A percentile compares a stretch with the other conserved stretches of the same genome.
These are phyloP conservation scores for Nicotiana knightiana DNA, from an alignment of 257 asterid species.

Conservation along the genomic window DNA sequence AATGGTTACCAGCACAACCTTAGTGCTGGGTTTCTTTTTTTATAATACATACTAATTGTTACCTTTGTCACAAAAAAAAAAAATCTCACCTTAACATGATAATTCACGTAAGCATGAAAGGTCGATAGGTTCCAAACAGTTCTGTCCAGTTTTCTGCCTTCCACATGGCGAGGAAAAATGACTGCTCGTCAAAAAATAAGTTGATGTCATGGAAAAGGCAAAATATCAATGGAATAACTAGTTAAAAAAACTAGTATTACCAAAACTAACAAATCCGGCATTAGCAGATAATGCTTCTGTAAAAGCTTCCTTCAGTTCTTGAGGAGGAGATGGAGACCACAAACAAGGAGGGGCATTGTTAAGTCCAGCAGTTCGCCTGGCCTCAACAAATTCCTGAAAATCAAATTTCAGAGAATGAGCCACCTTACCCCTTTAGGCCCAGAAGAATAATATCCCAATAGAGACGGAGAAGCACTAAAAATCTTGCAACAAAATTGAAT, in stretches of 20 bases:
- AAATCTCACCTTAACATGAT: constrained; percentile 84
- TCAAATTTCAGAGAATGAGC: not conserved
- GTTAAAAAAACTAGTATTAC: constrained; percentile 33
- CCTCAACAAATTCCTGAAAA: constrained; percentile 89
- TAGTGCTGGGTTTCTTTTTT: no score
- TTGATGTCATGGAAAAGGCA: constrained; percentile 8
- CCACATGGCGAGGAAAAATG: constrained; percentile 87
- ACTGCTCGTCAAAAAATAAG: constrained; percentile 37
- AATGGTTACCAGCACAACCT: no score
- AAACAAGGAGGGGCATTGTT: constrained; percentile 83
- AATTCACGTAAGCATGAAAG: constrained; percentile 92
- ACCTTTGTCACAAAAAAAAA: no score
- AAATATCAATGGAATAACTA: constrained; percentile 9
- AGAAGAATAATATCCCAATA: not conserved
- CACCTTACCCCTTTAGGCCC: not conserved
- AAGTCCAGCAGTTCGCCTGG: constrained; percentile 85
- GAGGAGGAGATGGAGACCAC: constrained; percentile 89
- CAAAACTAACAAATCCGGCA: constrained; percentile 94
- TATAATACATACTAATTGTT: no score
- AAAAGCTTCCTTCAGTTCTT: constrained; percentile 64
- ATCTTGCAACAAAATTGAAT: not conserved
- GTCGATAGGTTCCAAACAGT: constrained; percentile 91
- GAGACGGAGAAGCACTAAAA: not conserved
- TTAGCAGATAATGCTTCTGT: constrained; percentile 68
- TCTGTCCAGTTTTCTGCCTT: constrained; percentile 90